Conservation (phyloP, 805 yeast species). For the Metschnikowia matae region DNA sequence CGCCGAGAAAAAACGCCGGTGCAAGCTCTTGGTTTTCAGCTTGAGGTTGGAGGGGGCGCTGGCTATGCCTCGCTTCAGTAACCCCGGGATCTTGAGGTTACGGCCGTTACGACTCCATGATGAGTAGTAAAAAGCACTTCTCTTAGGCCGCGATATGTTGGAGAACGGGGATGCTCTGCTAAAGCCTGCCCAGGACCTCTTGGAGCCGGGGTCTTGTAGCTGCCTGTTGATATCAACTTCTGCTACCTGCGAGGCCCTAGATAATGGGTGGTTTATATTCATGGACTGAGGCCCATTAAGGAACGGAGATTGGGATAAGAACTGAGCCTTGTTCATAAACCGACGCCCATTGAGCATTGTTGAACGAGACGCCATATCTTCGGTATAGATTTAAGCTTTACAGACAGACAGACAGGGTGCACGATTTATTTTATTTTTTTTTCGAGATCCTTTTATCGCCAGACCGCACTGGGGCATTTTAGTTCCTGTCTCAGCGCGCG, state of each 20-base stretch:
- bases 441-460: not conserved
- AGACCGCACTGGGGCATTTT: not conserved
- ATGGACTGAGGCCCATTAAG: conserved; percentile 33
- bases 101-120: conserved; percentile 30
- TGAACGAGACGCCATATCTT: conserved; percentile 17
- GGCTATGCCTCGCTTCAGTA: conserved; percentile 31
- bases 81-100: conserved; percentile 16
- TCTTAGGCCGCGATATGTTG: conserved; percentile 53
- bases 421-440: not conserved
- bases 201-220: conserved; percentile 10
- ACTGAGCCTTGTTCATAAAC: conserved; percentile 11
- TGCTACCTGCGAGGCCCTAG: conserved; percentile 37
- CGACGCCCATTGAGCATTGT: conserved; percentile 14
- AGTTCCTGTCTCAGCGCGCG: conserved; percentile 2
- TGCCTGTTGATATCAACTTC: conserved; percentile 25
- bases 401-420: not conserved
- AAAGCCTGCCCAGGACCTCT: conserved; percentile 23
- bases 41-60: conserved; percentile 35
- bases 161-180: conserved; percentile 40
- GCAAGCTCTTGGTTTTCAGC: conserved; percentile 34
- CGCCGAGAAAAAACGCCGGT: conserved; percentile 38
- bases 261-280: conserved; percentile 40
- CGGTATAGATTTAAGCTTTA: not conserved
- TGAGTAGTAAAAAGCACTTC: conserved; percentile 50
- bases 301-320: conserved; percentile 22